These are phyloP conservation scores for Dysphania ambrosioides DNA, from an alignment of 148 eudicot genomes.

Conservation along the genomic window DNA sequence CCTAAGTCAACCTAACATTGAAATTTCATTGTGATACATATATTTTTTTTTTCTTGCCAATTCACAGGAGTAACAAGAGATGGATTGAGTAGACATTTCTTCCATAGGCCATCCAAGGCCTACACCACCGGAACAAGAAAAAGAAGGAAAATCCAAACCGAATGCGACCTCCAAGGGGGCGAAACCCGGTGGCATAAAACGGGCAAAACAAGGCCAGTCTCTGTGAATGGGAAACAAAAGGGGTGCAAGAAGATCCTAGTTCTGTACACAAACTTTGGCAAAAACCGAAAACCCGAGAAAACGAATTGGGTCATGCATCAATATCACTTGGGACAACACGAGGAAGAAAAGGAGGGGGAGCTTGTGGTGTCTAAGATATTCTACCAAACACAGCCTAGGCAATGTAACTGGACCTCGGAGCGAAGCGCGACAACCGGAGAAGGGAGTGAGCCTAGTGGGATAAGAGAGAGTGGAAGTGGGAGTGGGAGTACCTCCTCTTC, in stretches of 20 bases:
- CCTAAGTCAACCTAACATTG: constrained; percentile 76
- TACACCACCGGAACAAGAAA: constrained; percentile 97
- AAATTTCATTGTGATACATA: constrained; percentile 5
- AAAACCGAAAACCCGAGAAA: constrained; percentile 86
- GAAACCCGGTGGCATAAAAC: constrained; percentile 99
- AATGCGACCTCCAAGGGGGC: constrained; percentile 88
- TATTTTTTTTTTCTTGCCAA: not conserved
- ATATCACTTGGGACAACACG: constrained; percentile 83
- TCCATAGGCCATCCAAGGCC: constrained; percentile 97
- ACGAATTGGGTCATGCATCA: constrained; percentile 99
- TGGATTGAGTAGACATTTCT: constrained; percentile 93
- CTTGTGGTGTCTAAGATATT: constrained; percentile 93
- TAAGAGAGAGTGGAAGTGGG: constrained; percentile 48
- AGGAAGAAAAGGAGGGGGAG: constrained; percentile 93
- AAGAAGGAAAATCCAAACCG: constrained; percentile 88
- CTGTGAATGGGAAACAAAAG: constrained; percentile 80
- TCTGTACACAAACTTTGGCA: constrained; percentile 83
- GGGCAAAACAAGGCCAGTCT: constrained; percentile 88
- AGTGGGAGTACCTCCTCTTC: constrained; percentile 56
- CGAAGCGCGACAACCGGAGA: constrained; percentile 27
- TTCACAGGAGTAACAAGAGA: constrained; percentile 86
- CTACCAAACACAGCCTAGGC: constrained; percentile 92
- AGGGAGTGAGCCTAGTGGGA: constrained; percentile 31
- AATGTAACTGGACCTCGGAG: constrained; percentile 58
- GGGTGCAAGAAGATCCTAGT: constrained; percentile 96